Evolutionary conservation across 495 filamentous ascomycete genomes (phyloP).

Genomic region (Cercophora samala): DNA sequence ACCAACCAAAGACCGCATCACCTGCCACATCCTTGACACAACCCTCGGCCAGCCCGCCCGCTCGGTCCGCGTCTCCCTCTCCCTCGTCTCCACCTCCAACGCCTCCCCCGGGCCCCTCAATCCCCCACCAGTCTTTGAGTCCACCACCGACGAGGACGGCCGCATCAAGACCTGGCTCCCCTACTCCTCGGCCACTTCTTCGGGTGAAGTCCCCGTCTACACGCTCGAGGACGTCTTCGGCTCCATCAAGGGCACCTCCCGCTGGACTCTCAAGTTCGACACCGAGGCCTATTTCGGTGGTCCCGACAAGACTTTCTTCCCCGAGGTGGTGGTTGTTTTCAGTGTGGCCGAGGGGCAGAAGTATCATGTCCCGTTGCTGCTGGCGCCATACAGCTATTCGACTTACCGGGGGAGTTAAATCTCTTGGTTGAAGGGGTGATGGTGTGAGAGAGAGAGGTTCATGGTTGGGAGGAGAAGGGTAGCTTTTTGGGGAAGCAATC

Average conservation of each 20-base stretch:
- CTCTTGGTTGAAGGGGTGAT: not conserved
- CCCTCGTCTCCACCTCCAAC: constrained; percentile 59
- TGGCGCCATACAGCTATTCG: constrained; percentile 88
- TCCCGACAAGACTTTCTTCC: constrained; percentile 77
- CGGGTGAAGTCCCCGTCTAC: constrained; percentile 50
- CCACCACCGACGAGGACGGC: constrained; percentile 79
- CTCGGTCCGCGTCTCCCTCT: constrained; percentile 73
- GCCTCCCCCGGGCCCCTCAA: constrained; percentile 43
- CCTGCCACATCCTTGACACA: constrained; percentile 63
- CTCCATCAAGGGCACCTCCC: constrained; percentile 35
- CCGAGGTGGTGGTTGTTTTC: constrained; percentile 86
- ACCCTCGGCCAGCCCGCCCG: constrained; percentile 61
- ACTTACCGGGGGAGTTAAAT: constrained; percentile 77
- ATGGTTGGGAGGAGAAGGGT: constrained; percentile 2
- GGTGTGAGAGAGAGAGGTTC: not conserved
- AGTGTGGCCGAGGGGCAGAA: constrained; percentile 68
- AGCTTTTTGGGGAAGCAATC: not conserved
- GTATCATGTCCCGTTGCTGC: constrained; percentile 87
- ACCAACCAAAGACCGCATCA: constrained; percentile 48
- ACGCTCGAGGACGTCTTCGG: constrained; percentile 49
- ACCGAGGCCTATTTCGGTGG: constrained; percentile 73
- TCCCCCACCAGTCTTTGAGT: constrained; percentile 47
- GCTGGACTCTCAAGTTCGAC: constrained; percentile 75
- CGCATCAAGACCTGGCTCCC: constrained; percentile 76
- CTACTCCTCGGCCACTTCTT: constrained; percentile 42